Evolutionary conservation across 148 eudicot species (phyloP).

Genomic region (Spergularia marina): DNA sequence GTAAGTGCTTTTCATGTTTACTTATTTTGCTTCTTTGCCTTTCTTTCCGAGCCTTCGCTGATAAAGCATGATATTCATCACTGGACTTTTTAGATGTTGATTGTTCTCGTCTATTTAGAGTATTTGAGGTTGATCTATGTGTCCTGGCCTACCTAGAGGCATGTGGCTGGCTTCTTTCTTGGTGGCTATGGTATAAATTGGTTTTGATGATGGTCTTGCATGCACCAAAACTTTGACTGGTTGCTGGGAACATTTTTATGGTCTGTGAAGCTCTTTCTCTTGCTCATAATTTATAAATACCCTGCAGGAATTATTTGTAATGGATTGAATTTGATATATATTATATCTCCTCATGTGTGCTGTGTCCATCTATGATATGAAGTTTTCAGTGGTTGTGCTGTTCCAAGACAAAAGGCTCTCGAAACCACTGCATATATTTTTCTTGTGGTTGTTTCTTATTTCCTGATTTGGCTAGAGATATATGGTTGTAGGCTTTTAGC

Average conservation of each 20-base stretch:
- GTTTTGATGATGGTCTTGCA: background rate
- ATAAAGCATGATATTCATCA: background rate
- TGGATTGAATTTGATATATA: background rate
- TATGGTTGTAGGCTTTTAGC: background rate
- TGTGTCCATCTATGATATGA: background rate
- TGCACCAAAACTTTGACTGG: background rate
- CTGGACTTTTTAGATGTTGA: background rate
- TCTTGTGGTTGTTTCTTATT: background rate
- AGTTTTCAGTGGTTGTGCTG: background rate
- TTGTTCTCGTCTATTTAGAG: background rate
- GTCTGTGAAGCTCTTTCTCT: background rate
- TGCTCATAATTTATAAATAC: background rate
- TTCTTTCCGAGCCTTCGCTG: background rate
- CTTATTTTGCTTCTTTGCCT: background rate
- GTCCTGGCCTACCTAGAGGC: too few species aligned
- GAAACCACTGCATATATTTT: background rate
- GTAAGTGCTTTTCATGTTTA: constrained; percentile 42
- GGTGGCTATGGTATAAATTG: background rate
- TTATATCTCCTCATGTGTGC: too few species aligned
- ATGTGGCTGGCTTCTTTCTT: background rate
- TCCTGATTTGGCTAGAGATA: background rate
- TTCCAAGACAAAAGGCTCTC: background rate
- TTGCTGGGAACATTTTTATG: background rate
- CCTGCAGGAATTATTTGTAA: background rate
- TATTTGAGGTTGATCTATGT: too few species aligned